A percentile compares a stretch with the other conserved stretches of the same genome.
phyloP scores from a whole-genome alignment of 441 rosid genomes.

The Gossypium laxum region DNA sequence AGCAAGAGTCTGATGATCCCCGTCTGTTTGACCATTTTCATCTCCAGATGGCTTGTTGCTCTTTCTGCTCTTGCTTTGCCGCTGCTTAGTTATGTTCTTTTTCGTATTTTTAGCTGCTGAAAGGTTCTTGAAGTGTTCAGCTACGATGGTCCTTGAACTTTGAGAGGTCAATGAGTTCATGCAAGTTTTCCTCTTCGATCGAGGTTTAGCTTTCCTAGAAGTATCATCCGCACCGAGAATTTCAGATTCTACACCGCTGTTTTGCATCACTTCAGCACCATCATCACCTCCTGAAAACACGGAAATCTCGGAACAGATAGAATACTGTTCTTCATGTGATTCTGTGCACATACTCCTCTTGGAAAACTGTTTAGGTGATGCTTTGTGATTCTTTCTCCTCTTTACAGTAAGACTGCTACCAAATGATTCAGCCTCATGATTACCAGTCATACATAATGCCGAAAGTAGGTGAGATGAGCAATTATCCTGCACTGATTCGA shows the following conservation, averaged over 20 bases:
- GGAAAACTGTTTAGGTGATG: neutral
- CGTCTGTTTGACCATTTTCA: slow-evolving; percentile 12
- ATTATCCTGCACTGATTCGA: neutral
- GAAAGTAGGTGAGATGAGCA: slow-evolving; percentile 8
- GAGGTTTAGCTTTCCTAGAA: neutral
- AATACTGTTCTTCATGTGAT: slow-evolving; percentile 2
- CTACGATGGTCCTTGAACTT: neutral
- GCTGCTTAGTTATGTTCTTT: slow-evolving; percentile 6
- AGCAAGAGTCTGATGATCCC: slow-evolving; percentile 17
- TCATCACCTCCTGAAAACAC: slow-evolving; percentile 2
- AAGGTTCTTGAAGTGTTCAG: slow-evolving; percentile 8
- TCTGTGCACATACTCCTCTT: neutral
- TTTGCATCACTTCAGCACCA: slow-evolving; percentile 10
- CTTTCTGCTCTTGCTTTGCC: slow-evolving; percentile 1
- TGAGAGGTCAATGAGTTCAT: neutral
- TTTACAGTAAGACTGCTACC: neutral
- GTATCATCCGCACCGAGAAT: neutral
- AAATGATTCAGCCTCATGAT: slow-evolving; percentile 7
- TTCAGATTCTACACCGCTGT: neutral
- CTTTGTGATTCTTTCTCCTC: neutral
- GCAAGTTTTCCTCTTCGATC: neutral
- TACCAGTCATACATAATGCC: neutral
- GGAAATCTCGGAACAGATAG: neutral
- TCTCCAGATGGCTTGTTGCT: slow-evolving; percentile 2
- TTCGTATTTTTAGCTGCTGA: neutral